phyloP scores from a whole-genome alignment of 176 grass and related monocot genomes.

The Oryza glumipatula region DNA sequence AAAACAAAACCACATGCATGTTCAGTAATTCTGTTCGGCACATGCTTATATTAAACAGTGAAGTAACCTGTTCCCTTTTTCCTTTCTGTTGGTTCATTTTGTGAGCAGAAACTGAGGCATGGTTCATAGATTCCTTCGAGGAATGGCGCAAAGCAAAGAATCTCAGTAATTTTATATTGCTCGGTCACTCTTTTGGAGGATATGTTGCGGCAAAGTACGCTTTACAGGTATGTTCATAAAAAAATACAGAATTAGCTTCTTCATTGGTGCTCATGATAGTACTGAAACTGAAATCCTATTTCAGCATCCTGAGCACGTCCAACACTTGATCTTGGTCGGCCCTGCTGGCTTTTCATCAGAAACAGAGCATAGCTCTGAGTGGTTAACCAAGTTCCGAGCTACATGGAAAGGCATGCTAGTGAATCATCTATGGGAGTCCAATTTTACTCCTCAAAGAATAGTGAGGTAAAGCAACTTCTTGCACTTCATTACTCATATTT shows the following conservation, averaged over 20 bases:
- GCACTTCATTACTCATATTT: not conserved
- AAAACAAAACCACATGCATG: conserved; percentile 7
- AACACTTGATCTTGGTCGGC: conserved; percentile 97
- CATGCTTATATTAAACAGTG: conserved; percentile 19
- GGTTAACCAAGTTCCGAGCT: conserved; percentile 87
- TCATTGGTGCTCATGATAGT: conserved; percentile 8
- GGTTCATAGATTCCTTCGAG: conserved; percentile 99
- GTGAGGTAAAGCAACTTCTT: conserved; percentile 56
- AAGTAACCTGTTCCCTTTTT: conserved; percentile 26
- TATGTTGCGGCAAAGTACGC: conserved; percentile 98
- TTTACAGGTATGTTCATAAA: conserved; percentile 59
- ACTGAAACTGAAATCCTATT: conserved; percentile 41
- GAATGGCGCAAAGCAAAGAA: conserved; percentile 98
- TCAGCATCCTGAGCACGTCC: conserved; percentile 95
- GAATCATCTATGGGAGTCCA: conserved; percentile 98
- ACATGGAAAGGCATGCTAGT: conserved; percentile 83
- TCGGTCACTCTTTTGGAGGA: conserved; percentile 98
- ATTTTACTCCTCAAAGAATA: conserved; percentile 92
- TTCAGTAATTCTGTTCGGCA: conserved; percentile 10
- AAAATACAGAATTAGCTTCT: conserved; percentile 7
- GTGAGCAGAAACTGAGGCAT: conserved; percentile 87
- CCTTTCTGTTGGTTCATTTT: conserved; percentile 37
- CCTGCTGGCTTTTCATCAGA: conserved; percentile 90
- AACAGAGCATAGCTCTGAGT: conserved; percentile 83
- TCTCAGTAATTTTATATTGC: conserved; percentile 91